Percentiles rank a stretch among this genome's conserved stretches.
Evolutionary conservation across 2,329 filamentous ascomycete species (phyloP).

Genomic region (Penicillium sp.): DNA sequence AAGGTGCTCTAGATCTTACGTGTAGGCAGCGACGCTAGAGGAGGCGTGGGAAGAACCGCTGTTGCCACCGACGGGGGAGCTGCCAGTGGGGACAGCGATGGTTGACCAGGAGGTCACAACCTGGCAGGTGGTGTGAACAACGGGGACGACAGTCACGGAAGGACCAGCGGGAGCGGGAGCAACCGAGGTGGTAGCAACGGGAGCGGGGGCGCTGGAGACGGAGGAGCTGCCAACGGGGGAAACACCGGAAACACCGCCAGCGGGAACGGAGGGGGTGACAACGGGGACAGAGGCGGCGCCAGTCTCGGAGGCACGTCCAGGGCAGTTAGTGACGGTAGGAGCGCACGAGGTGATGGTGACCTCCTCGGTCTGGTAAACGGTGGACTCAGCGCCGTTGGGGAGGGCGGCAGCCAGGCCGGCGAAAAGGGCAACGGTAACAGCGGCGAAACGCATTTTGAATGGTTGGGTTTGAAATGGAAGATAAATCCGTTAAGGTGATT

Average conservation of each 20-base stretch:
- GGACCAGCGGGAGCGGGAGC: slow-evolving; percentile 20
- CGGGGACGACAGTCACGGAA: slow-evolving; percentile 24
- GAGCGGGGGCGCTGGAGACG: slow-evolving; percentile 22
- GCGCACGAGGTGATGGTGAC: slow-evolving; percentile 67
- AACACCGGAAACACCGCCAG: slow-evolving; percentile 19
- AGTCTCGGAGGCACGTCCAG: slow-evolving; percentile 37
- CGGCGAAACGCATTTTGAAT: slow-evolving; percentile 51
- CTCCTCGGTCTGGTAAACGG: slow-evolving; percentile 62
- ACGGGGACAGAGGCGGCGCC: slow-evolving; percentile 14
- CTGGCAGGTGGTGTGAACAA: slow-evolving; percentile 36
- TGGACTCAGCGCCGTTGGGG: slow-evolving; percentile 40
- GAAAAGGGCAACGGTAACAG: slow-evolving; percentile 47
- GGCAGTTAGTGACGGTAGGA: slow-evolving; percentile 65
- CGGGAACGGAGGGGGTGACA: slow-evolving; percentile 27
- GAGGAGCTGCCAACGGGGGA: slow-evolving; percentile 23
- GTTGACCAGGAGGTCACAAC: slow-evolving; percentile 36
- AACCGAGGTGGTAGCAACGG: slow-evolving; percentile 13
- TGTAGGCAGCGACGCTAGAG: slow-evolving; percentile 17
- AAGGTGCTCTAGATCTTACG: slow-evolving; percentile 17
- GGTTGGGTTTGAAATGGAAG: slow-evolving; percentile 26
- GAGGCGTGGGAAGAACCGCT: slow-evolving; percentile 25
- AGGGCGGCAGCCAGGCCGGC: slow-evolving; percentile 46
- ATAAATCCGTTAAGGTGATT: slow-evolving; percentile 40
- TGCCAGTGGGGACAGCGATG: slow-evolving; percentile 14
- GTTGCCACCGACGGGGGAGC: slow-evolving; percentile 20